Evolutionary conservation across 768 basidiomycete genomes (phyloP), one percentile per base, ranked within the genome.

Genomic region (Suillus sp.): DNA sequence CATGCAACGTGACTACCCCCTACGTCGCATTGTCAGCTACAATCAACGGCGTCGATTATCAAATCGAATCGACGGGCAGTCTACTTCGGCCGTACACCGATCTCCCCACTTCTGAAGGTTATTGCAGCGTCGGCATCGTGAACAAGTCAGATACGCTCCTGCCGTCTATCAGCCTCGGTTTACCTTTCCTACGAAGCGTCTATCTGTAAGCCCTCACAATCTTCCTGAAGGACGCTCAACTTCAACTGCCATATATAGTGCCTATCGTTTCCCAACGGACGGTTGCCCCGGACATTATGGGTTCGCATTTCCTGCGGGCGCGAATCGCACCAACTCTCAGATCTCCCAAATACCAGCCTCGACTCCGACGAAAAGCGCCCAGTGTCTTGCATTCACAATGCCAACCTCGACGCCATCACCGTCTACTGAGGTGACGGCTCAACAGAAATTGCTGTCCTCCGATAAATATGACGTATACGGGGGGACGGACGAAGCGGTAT

Each of bases 31-130:
- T 75, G n/a, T 69, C 70, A 9, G 58, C 61, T 27, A 73, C 71
- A 1, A 76, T 75, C 64, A 75, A 76, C 22, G 75, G 74, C 6
- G 65, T 76, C 27, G 74, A 75, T 51, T 75, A 75, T 62, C 71
- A 48, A 40, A 68, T 75, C 9, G 74, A 76, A 54, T 71, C 74
- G 0, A 30, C 58, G 1, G 55, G 60, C 40, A 74, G 68, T 27
- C 61, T 72, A 16, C 51, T 74, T 20, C 59, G 73, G 10, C 73
- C 72, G 0, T 10, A 11, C 20, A 32, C 58, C 32, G 7, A 2
- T 34, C n/a, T n/a, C n/a, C n/a, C n/a, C n/a, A 7, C 32, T 34
- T 34, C 13, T 0, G 27, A 14, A 6, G 67, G 64, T 0, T 64
- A 25, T 43, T 74, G 73, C 57, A 70, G 68, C 14, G 65, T 75